Conservation (phyloP, 495 filamentous ascomycete species). For the Bathelium albidoporum region DNA sequence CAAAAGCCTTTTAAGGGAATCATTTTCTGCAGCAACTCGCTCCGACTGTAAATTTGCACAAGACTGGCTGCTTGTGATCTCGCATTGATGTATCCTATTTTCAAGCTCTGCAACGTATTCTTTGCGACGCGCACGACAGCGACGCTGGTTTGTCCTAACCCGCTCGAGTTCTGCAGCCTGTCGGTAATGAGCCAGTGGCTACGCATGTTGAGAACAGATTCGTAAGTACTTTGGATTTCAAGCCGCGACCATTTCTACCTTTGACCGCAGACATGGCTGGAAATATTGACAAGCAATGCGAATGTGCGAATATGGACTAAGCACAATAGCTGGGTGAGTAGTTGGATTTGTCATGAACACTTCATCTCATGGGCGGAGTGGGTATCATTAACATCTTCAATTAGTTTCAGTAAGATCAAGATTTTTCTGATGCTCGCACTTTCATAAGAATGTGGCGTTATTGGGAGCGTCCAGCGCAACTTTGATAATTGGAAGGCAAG, state of each 20-base stretch:
- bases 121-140: constrained; percentile 63
- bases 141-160: constrained; percentile 72
- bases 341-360: neutral
- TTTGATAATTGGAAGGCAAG: neutral
- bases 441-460: neutral
- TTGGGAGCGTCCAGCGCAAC: neutral
- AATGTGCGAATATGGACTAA: neutral
- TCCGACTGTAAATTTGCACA: neutral
- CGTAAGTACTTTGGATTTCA: neutral
- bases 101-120: constrained; percentile 67
- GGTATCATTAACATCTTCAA: neutral
- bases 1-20: neutral
- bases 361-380: neutral
- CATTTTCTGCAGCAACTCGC: neutral
- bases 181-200: neutral
- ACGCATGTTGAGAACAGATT: neutral
- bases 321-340: neutral
- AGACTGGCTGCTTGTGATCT: constrained; percentile 22
- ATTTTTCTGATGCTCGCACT: neutral
- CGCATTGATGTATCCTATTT: constrained; percentile 47
- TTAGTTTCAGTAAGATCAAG: neutral
- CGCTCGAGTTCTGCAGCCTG: constrained; percentile 34
- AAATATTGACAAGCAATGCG: neutral
- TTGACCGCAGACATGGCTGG: neutral
- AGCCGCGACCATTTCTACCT: neutral